phyloP scores from a whole-genome alignment of 106 monocot species.

The Dendrobium nobile region DNA sequence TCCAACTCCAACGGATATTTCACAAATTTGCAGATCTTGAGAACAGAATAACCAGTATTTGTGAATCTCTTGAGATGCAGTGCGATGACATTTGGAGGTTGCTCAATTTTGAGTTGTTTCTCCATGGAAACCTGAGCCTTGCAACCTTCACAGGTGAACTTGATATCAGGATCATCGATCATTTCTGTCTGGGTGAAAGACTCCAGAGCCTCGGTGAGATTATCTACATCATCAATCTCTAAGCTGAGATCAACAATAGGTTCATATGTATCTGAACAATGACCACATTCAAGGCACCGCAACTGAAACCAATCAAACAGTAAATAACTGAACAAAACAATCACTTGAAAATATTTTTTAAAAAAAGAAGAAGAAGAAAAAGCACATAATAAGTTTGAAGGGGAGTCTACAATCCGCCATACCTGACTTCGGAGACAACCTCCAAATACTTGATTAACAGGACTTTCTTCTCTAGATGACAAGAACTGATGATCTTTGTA shows the following conservation, averaged over 20 bases:
- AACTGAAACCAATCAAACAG: constrained; percentile 31
- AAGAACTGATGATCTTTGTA: constrained; percentile 1
- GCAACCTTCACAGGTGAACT: constrained; percentile 61
- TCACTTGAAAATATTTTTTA: neutral
- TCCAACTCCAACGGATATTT: constrained; percentile 59
- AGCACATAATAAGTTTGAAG: neutral
- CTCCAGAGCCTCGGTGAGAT: constrained; percentile 40
- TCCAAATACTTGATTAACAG: constrained; percentile 61
- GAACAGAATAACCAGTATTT: constrained; percentile 9
- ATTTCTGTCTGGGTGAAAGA: constrained; percentile 62
- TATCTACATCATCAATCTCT: constrained; percentile 46
- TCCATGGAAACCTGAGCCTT: constrained; percentile 34
- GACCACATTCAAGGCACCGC: constrained; percentile 50
- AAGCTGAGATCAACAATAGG: constrained; percentile 61
- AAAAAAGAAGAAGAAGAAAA: neutral
- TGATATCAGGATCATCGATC: constrained; percentile 49
- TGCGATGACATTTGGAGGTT: constrained; percentile 47
- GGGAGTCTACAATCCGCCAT: neutral
- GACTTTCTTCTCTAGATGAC: constrained; percentile 25
- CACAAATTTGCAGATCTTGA: constrained; percentile 56
- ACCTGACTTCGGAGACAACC: constrained; percentile 71
- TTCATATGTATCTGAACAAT: constrained; percentile 59
- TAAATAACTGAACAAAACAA: neutral
- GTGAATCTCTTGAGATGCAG: constrained; percentile 80
- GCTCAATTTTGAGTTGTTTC: constrained; percentile 54